Evolutionary conservation across 371 early-diverging fungal species (phyloP), one percentile per base, ranked within the genome.

Genomic region (Saksenaea vasiformis): DNA sequence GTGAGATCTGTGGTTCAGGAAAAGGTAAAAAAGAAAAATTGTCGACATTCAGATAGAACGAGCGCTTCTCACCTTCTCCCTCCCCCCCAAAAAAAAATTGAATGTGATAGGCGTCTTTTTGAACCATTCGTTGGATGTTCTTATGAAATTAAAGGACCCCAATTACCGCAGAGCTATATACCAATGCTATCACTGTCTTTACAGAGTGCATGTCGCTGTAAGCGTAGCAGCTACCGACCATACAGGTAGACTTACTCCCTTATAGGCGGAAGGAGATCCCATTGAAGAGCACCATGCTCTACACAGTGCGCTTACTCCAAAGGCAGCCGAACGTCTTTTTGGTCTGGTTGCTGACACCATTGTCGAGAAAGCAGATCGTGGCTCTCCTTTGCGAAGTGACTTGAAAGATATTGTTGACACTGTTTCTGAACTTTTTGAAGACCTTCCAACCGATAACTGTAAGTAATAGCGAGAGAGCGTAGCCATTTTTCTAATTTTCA

Each of bases 131-230:
- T 37, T 76, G 22, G 28, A 54, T 0, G 61, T 72, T 1, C 37
- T 78, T 2, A 39, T 61, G 0, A 51, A 62, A 47, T 47, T 68
- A 3, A 67, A 71, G 26, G 57, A 64, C 19, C 37, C 39, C 9
- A 47, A 67, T 19, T 67, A 71, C 15, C 73, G 77, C 15, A 60
- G 69, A 17, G 82, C 82, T 8, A 61, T 88, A 13, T 89, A 87
- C 47, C 91, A 91, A 69, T 85, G 86, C 58, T 89, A 88, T 61
- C 84, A 86, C 60, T 91, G 91, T 56, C 68, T 90, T 4, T 90
- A 90, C 60, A 87, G 86, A 19, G 76, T 88, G 2, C 76, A 77
- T 54, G 67, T 87, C 24, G 79, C 81, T 31, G 87, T 88, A 72
- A 65, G 82, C 47, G 7, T 39, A 0, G 51, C 22, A n/a, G 15